A percentile compares a stretch with the other conserved stretches of the same genome.
Evolutionary conservation across 306 rosid genomes (phyloP).

Genomic region (Hippophae gyantsensis): DNA sequence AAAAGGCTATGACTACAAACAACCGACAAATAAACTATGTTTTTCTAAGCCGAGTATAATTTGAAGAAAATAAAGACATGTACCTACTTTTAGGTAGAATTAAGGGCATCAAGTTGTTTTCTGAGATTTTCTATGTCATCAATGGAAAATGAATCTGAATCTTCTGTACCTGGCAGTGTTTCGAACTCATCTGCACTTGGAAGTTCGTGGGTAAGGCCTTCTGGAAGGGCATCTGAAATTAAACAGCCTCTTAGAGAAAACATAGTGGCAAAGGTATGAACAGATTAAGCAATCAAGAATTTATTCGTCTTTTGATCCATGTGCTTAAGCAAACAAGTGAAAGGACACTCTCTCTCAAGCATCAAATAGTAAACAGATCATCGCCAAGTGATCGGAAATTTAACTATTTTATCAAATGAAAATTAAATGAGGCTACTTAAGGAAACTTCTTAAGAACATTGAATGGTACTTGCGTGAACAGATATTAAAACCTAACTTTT

Average conservation of each 20-base stretch:
- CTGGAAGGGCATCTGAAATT: conserved; percentile 63
- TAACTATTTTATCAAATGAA: background rate
- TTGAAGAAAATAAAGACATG: background rate
- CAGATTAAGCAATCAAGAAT: background rate
- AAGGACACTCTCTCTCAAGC: background rate
- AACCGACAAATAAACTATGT: background rate
- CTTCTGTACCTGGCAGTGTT: conserved; percentile 19
- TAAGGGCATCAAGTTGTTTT: conserved; percentile 81
- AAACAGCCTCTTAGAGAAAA: conserved; percentile 6
- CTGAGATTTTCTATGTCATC: conserved; percentile 81
- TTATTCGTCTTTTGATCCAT: background rate
- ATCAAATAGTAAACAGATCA: background rate
- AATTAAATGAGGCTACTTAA: too few species aligned
- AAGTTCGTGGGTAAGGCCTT: conserved; percentile 86
- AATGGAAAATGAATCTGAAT: conserved; percentile 21
- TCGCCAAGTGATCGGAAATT: background rate
- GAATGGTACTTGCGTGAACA: background rate
- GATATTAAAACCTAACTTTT: background rate
- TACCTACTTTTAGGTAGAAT: conserved; percentile 29
- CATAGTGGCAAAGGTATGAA: background rate
- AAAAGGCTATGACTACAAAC: conserved; percentile 8
- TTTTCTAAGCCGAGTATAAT: background rate
- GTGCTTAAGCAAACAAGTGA: background rate
- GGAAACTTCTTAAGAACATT: background rate
- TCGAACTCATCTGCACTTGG: conserved; percentile 64